Conservation (phyloP, 345 rosid genomes). For the Eucalyptus marginata region DNA sequence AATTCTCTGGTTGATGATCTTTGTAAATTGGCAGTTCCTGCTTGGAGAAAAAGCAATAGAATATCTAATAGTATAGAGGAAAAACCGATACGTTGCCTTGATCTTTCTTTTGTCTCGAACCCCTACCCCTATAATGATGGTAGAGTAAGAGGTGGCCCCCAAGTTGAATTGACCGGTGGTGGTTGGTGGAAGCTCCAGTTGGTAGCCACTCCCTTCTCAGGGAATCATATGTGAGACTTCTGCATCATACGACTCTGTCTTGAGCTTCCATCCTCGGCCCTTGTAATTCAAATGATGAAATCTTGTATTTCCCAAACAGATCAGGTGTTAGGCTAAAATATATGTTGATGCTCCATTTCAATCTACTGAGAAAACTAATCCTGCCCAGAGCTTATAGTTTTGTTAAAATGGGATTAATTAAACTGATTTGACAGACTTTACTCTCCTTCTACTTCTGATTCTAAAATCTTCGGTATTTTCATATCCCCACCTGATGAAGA, state of each 20-base stretch:
- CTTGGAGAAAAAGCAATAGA: background rate
- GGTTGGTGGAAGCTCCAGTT: background rate
- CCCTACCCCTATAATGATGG: background rate
- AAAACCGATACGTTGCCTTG: background rate
- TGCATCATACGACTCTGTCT: background rate
- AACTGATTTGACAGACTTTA: background rate
- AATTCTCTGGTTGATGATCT: background rate
- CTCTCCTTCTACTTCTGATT: background rate
- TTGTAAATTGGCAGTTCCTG: background rate
- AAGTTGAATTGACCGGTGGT: constrained; percentile 1
- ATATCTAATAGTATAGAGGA: background rate
- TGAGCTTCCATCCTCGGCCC: background rate
- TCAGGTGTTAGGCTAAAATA: background rate
- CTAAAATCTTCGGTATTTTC: background rate
- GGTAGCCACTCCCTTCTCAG: background rate
- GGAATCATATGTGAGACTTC: background rate
- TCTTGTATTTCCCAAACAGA: background rate
- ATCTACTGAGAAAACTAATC: background rate
- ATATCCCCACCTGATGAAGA: background rate
- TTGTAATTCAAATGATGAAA: background rate
- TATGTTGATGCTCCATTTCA: background rate
- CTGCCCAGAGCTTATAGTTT: background rate
- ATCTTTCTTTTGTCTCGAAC: background rate
- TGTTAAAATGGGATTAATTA: background rate
- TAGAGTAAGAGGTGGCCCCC: constrained; percentile 1